phyloP scores from a whole-genome alignment of 2,329 filamentous ascomycete species.

The Zymoseptoria crescenta region DNA sequence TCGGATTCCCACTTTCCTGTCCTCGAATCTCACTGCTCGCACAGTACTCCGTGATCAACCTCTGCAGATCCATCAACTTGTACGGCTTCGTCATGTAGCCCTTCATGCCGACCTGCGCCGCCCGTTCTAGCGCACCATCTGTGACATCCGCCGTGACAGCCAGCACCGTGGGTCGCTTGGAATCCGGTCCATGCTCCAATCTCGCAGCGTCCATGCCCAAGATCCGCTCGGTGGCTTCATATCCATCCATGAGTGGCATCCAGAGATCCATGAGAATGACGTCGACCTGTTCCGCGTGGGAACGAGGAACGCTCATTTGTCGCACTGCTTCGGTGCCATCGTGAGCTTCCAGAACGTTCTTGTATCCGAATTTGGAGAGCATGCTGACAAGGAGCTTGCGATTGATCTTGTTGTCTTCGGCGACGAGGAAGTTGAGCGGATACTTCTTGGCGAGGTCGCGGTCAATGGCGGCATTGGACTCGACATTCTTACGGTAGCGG shows the following conservation, averaged over 20 bases:
- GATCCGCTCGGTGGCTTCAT: slow-evolving; percentile 59
- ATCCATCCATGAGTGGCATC: slow-evolving; percentile 69
- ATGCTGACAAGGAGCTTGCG: slow-evolving; percentile 59
- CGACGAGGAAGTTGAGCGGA: slow-evolving; percentile 61
- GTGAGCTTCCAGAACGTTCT: slow-evolving; percentile 55
- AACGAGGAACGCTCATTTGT: slow-evolving; percentile 39
- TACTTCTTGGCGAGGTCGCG: slow-evolving; percentile 50
- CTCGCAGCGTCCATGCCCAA: slow-evolving; percentile 39
- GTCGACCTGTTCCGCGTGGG: slow-evolving; percentile 42
- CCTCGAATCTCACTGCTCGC: slow-evolving; percentile 7
- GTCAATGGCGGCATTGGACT: slow-evolving; percentile 37
- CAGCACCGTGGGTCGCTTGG: slow-evolving; percentile 40
- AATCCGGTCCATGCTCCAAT: background rate
- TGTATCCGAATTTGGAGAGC: slow-evolving; percentile 60
- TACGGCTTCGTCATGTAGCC: slow-evolving; percentile 64
- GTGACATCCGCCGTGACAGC: slow-evolving; percentile 62
- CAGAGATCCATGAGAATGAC: slow-evolving; percentile 67
- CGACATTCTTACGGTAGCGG: slow-evolving; percentile 18
- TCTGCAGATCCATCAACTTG: slow-evolving; percentile 54
- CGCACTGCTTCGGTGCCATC: slow-evolving; percentile 62
- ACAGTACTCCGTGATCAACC: slow-evolving; percentile 48
- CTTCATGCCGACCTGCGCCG: slow-evolving; percentile 56
- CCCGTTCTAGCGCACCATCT: slow-evolving; percentile 53
- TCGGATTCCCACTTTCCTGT: background rate
- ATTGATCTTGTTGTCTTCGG: slow-evolving; percentile 67